Base-by-base conservation (phyloP, 768 basidiomycete genomes). In the Dictyophora rubrovolvata region DNA sequence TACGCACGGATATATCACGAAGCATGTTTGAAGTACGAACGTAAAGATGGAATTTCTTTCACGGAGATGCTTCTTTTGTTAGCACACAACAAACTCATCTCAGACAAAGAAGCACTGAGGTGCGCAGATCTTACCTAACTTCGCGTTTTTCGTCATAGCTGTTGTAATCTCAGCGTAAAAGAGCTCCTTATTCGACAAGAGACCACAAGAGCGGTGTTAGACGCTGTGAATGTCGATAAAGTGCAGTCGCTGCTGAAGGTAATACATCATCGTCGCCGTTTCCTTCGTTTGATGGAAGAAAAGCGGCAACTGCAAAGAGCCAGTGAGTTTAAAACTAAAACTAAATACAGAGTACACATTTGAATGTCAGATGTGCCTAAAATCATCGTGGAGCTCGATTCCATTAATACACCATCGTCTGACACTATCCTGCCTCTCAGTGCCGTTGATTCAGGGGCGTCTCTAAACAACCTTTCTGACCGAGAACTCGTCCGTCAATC, bases 41-140 rank as follows among this genome's bases (percentile, higher is more conserved):
- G 77, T 34, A 83, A 84, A 1, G 78, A 82, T 54, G 93, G 93
- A 9, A 91, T 98, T 61, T 88, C 90, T 21, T 97, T 97, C 75
- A 89, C 85, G 0, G 81, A 84, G 49, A 95, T 95, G 89, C 78
- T 98, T 2, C 68, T 88, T 35, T 73, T 97, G 49, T 74, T 98
- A 46, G 87, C 90, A 1, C 95, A 96, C 68, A 86, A 97, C 73
- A 93, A 90, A 69, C 73, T 98, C 54, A 92, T 97, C 62, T 80
- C 90, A 53, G 93, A 96, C 71, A 82, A 81, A 23, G 88, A 92
- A 33, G 94, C 94, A 14, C 73, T 98, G 22, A 80, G 84, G 94
- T 95, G 69, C 68, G 90, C 80, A 14, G 21, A 20, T 11, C 10
- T 37, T 1, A 28, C 48, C 28, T 23, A 18, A n/a, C 3, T 48